These are phyloP conservation scores for Conidiobolus incongruus DNA, from an alignment of 371 early-diverging fungal genomes.

Conservation along the genomic window DNA sequence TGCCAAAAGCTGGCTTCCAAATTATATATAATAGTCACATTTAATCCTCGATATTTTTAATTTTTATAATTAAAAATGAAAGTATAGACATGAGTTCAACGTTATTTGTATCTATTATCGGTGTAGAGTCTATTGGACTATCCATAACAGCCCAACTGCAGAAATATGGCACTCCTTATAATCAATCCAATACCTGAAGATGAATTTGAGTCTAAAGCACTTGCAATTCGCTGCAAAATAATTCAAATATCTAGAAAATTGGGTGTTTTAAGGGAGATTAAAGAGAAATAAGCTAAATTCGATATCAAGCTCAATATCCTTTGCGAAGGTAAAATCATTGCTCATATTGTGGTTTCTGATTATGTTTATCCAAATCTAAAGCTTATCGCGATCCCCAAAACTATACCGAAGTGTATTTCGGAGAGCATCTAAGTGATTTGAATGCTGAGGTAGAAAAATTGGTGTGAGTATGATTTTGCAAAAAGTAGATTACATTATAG, in stretches of 20 bases:
- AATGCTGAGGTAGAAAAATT: not conserved
- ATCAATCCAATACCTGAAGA: not conserved
- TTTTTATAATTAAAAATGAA: too few relatives aligned
- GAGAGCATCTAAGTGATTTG: slow-evolving; percentile 3
- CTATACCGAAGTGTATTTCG: not conserved
- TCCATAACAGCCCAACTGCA: too few relatives aligned
- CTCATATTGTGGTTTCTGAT: not conserved
- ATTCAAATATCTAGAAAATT: not conserved
- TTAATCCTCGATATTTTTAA: too few relatives aligned
- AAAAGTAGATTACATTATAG: not conserved
- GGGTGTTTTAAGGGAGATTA: not conserved
- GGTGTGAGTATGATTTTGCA: not conserved
- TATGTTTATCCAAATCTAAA: slow-evolving; percentile 1
- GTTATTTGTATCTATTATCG: too few relatives aligned
- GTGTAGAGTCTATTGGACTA: too few relatives aligned
- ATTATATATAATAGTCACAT: too few relatives aligned
- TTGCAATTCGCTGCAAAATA: not conserved
- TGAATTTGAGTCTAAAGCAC: not conserved
- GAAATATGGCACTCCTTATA: too few relatives aligned
- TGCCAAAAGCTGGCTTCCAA: too few relatives aligned
- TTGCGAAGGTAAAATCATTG: not conserved
- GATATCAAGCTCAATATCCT: not conserved
- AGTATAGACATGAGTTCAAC: too few relatives aligned
- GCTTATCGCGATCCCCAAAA: not conserved
- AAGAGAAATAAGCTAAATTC: not conserved